Conservation (phyloP, 495 filamentous ascomycete genomes). For the Chaetomium fimeti region DNA sequence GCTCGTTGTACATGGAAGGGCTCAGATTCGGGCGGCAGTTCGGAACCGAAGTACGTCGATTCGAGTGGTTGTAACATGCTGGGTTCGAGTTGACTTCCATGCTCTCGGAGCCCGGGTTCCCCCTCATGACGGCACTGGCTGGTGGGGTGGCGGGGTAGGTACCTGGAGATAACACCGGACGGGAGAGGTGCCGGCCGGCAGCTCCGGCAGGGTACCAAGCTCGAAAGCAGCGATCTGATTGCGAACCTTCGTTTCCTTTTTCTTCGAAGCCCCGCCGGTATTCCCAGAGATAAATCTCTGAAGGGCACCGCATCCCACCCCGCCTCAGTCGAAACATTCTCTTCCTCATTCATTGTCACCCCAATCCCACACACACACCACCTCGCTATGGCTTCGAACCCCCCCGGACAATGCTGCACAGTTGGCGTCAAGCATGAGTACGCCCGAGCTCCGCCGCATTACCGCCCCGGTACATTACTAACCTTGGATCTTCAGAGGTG, state of each 20-base stretch:
- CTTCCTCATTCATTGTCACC: background rate
- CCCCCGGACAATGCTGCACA: conserved; percentile 38
- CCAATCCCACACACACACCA: background rate
- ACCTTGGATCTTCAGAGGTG: conserved; percentile 25
- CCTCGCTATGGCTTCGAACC: conserved; percentile 38
- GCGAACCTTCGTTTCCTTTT: background rate
- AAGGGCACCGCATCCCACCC: background rate
- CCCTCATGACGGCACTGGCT: background rate
- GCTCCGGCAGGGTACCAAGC: background rate
- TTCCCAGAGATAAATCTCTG: background rate
- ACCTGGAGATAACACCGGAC: background rate
- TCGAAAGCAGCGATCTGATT: background rate
- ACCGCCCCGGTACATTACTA: background rate
- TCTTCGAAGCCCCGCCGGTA: background rate
- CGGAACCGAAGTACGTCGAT: background rate
- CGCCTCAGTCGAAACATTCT: background rate
- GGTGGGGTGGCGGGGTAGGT: conserved; percentile 11
- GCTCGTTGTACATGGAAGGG: too few relatives aligned
- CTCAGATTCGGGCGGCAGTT: background rate
- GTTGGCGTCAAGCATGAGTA: conserved; percentile 39
- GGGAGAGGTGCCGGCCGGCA: background rate
- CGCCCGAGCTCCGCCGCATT: background rate
- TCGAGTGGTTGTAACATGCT: background rate
- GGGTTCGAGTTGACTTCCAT: too few relatives aligned
- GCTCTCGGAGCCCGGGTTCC: background rate